Base-by-base conservation (phyloP, 2,329 filamentous ascomycete species). In the Ophiostoma piceae region DNA sequence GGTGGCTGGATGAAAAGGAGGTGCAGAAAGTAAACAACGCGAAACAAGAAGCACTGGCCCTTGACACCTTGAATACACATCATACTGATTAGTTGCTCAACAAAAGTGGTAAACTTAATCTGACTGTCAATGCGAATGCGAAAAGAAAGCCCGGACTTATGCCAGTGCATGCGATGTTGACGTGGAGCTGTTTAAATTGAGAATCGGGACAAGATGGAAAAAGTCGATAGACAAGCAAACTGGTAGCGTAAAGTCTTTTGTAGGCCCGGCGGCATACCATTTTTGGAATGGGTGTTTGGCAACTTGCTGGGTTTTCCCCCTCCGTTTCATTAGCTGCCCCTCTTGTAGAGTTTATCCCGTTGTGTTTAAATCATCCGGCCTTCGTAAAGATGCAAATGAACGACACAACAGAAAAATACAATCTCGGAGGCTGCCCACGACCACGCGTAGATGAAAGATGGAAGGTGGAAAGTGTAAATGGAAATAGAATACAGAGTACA, bases 311-410 rank as follows among this genome's bases (percentile, higher is more conserved):
- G 22, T 16, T 16, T 26, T 26, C 12, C 51, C 51, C 51, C 51
- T 57, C 51, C n/a, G 51, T 57, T 57, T 26, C 51, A 57, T 57
- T 57, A 57, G 51, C 51, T 57, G 51, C n/a, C 51, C 51, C 51
- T 14, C 51, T 57, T 29, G 51, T 57, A 16, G 51, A 47, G 14
- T 47, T 47, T 47, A 47, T 47, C 19, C 19, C 6, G 16, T 47
- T 16, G 16, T 47, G 16, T 47, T 47, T 8, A 8, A 47, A 47
- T 19, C 43, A 47, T 47, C 43, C 1, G 14, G 2, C 16, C n/a
- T n/a, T n/a, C n/a, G 6, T 47, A 47, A 16, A 47, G 6, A 47
- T 4, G 43, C 43, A 47, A 16, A 47, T 47, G 43, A n/a, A 47
- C 19, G 43, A 2, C 43, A 47, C 43, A 5, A 47, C 16, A 47